Percentiles rank a stretch among this genome's conserved stretches.
Conservation (phyloP, 306 rosid genomes). For the Malus fusca region DNA sequence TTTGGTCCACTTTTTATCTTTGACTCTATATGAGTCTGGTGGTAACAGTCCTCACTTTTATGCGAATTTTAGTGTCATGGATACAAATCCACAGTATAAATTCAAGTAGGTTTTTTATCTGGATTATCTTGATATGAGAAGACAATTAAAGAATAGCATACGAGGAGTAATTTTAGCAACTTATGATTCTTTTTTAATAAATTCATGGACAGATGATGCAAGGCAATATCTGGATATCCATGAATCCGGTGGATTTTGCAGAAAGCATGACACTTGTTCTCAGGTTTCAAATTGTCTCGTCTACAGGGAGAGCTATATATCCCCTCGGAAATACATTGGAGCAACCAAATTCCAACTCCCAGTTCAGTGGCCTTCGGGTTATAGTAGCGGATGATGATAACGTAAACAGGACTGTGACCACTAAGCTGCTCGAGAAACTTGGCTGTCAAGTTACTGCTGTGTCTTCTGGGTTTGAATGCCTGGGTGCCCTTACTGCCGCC, state of each 20-base stretch:
- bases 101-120: background rate
- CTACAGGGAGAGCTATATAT: constrained; percentile 28
- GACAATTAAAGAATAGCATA: background rate
- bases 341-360: constrained; percentile 32
- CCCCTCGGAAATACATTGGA: constrained; percentile 19
- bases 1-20: too few species aligned
- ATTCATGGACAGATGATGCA: constrained; percentile 72
- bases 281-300: constrained; percentile 43
- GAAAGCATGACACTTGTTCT: constrained; percentile 70
- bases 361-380: constrained; percentile 53
- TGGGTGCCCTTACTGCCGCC: constrained; percentile 33
- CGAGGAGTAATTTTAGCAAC: background rate
- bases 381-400: constrained; percentile 61
- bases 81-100: background rate
- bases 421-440: constrained; percentile 75
- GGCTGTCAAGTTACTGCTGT: constrained; percentile 67
- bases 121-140: background rate
- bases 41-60: background rate
- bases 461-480: constrained; percentile 68
- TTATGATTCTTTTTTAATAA: constrained; percentile 23
- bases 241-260: constrained; percentile 39
- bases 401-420: constrained; percentile 62
- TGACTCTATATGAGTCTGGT: too few species aligned
- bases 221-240: constrained; percentile 62
- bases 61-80: background rate